phyloP scores from a whole-genome alignment of 148 eudicot genomes.

The Silene conica region DNA sequence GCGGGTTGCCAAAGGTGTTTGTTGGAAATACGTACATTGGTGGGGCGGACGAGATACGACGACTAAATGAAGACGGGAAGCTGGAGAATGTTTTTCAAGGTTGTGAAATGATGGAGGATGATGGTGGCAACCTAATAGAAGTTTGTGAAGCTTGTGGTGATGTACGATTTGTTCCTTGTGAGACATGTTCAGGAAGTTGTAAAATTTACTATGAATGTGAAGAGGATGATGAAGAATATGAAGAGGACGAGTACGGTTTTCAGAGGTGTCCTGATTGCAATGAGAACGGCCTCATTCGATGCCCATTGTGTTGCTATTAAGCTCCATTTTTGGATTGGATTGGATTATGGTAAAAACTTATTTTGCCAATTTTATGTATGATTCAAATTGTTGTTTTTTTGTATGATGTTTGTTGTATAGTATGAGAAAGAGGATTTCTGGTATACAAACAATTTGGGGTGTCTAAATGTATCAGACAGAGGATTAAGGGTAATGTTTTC shows the following conservation, averaged over 20 bases:
- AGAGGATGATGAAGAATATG: slow-evolving; percentile 36
- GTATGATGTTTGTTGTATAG: slow-evolving; percentile 41
- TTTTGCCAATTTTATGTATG: slow-evolving; percentile 16
- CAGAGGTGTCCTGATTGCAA: slow-evolving; percentile 91
- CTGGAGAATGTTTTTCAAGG: slow-evolving; percentile 53
- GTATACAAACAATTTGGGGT: too few relatives aligned
- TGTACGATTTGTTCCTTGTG: slow-evolving; percentile 81
- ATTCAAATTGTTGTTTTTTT: background rate
- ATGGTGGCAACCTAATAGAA: slow-evolving; percentile 25
- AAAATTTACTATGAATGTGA: slow-evolving; percentile 66
- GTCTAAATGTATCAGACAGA: background rate
- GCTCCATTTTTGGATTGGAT: background rate
- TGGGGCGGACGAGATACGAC: slow-evolving; percentile 65
- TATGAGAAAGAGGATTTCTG: too few relatives aligned
- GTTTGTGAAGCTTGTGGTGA: slow-evolving; percentile 88
- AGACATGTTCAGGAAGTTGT: slow-evolving; percentile 90
- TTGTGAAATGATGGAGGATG: slow-evolving; percentile 42
- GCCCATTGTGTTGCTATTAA: slow-evolving; percentile 78
- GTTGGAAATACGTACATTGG: slow-evolving; percentile 59
- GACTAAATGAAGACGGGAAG: slow-evolving; percentile 67
- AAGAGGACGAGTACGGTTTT: slow-evolving; percentile 60
- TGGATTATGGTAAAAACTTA: background rate
- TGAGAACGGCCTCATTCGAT: slow-evolving; percentile 86
- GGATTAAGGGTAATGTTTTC: slow-evolving; percentile 21
- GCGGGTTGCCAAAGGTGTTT: slow-evolving; percentile 76